Conservation (phyloP, 768 basidiomycete genomes). For the Trametes punicea region DNA sequence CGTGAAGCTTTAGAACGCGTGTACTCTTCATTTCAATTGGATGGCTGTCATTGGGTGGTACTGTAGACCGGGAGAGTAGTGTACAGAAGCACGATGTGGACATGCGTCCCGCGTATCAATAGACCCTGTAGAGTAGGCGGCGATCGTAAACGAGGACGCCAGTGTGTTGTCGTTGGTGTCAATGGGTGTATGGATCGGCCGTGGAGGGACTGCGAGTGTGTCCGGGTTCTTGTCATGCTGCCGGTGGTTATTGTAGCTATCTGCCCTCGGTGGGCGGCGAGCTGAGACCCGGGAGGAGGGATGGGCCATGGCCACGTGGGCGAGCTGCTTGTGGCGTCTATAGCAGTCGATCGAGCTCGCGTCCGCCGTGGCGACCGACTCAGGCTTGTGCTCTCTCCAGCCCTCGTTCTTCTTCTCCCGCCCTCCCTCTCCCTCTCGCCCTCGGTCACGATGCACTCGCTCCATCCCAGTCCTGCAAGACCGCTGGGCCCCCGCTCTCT, state of each 20-base stretch:
- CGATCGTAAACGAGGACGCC: background rate
- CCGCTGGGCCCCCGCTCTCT: conserved; percentile 51
- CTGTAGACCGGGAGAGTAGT: background rate
- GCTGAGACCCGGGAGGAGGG: conserved; percentile 7
- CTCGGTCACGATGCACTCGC: conserved; percentile 26
- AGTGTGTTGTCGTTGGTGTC: too few species aligned
- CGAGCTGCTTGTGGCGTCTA: conserved; percentile 10
- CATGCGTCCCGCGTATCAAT: conserved; percentile 6
- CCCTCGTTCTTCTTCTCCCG: conserved; percentile 3
- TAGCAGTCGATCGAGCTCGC: conserved; percentile 9
- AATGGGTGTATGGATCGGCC: background rate
- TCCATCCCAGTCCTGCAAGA: conserved; percentile 32
- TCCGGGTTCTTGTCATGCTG: background rate
- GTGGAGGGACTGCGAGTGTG: background rate
- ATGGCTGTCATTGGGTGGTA: conserved; percentile 6
- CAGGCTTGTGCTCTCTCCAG: background rate
- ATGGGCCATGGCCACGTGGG: conserved; percentile 13
- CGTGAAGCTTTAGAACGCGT: background rate
- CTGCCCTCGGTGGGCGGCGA: conserved; percentile 15
- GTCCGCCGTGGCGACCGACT: conserved; percentile 12
- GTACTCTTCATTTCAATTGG: conserved; percentile 3
- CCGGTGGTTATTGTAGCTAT: background rate
- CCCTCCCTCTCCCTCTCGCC: conserved; percentile 12
- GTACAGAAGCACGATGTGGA: conserved; percentile 6
- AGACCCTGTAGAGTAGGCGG: background rate